phyloP scores from a whole-genome alignment of 2,329 filamentous ascomycete species.

The Arthrobotrys conoides region DNA sequence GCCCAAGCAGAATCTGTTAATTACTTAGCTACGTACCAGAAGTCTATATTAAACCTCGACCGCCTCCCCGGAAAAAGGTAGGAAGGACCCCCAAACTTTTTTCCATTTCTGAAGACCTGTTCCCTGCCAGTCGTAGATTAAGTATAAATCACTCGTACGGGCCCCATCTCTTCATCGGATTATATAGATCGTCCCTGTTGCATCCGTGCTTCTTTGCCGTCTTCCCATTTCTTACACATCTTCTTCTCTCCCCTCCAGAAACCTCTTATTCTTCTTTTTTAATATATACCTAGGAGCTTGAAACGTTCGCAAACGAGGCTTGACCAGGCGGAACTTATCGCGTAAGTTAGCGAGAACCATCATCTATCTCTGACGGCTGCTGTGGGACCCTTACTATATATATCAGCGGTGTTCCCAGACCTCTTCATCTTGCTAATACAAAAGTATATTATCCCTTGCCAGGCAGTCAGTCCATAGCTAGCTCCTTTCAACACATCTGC shows the following conservation, averaged over 20 bases:
- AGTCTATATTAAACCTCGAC: slow-evolving; percentile 49
- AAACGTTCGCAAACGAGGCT: slow-evolving; percentile 23
- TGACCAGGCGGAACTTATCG: slow-evolving; percentile 16
- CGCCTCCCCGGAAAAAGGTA: slow-evolving; percentile 47
- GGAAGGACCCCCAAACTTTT: slow-evolving; percentile 41
- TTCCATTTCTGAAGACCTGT: slow-evolving; percentile 15
- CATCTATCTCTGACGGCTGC: slow-evolving; percentile 42
- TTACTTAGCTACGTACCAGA: too few species aligned
- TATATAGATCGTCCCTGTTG: slow-evolving; percentile 35
- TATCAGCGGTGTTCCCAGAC: not conserved
- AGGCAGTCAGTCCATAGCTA: slow-evolving; percentile 20
- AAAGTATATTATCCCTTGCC: not conserved
- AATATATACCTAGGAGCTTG: too few species aligned
- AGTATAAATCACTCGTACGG: slow-evolving; percentile 54
- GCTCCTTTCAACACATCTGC: slow-evolving; percentile 40
- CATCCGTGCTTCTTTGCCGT: slow-evolving; percentile 27
- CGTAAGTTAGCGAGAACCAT: slow-evolving; percentile 36
- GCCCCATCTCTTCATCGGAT: slow-evolving; percentile 36
- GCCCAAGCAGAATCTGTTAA: not conserved
- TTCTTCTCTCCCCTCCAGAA: not conserved
- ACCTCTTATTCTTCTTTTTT: not conserved
- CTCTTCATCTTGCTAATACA: slow-evolving; percentile 32
- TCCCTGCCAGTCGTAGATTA: slow-evolving; percentile 33
- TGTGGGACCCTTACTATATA: slow-evolving; percentile 10
- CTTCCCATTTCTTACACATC: slow-evolving; percentile 20